phyloP scores from a whole-genome alignment of 2,329 filamentous ascomycete species.

The Elsinoe australis region DNA sequence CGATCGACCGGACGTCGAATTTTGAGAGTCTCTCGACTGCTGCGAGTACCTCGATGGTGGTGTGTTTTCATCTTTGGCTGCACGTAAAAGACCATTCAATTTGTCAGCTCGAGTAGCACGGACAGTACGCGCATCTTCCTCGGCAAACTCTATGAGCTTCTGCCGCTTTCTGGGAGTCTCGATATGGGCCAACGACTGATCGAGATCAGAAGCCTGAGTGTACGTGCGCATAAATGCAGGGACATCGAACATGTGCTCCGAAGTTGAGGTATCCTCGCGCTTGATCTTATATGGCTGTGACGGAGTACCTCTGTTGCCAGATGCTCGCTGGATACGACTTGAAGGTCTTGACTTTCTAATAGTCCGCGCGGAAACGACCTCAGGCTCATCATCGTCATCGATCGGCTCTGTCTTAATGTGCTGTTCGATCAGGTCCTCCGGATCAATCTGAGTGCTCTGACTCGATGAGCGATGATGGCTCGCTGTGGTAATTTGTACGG shows the following conservation, averaged over 20 bases:
- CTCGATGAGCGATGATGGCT: slow-evolving; percentile 1
- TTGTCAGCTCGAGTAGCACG: neutral
- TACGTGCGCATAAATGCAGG: slow-evolving; percentile 29
- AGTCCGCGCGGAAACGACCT: slow-evolving; percentile 36
- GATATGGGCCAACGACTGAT: slow-evolving; percentile 30
- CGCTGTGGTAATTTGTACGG: no score
- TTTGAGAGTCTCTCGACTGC: slow-evolving; percentile 4
- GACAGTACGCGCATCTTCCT: neutral
- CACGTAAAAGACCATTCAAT: neutral
- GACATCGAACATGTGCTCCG: slow-evolving; percentile 19
- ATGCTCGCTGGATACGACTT: slow-evolving; percentile 20
- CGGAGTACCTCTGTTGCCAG: slow-evolving; percentile 24
- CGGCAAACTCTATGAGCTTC: slow-evolving; percentile 18
- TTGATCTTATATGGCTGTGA: slow-evolving; percentile 31
- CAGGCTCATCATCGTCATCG: slow-evolving; percentile 37
- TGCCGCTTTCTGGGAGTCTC: slow-evolving; percentile 30
- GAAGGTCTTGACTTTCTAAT: slow-evolving; percentile 35
- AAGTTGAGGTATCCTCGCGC: slow-evolving; percentile 35
- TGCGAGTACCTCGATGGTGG: slow-evolving; percentile 10
- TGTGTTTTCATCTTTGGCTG: slow-evolving; percentile 11
- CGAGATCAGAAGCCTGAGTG: slow-evolving; percentile 37
- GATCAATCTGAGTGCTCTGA: slow-evolving; percentile 31
- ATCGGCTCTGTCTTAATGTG: slow-evolving; percentile 20
- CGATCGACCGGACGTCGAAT: neutral
- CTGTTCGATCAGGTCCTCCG: slow-evolving; percentile 33